Evolutionary conservation across 1,284 basidiomycete species (phyloP).

Genomic region (Cutaneotrichosporon spelunceum): DNA sequence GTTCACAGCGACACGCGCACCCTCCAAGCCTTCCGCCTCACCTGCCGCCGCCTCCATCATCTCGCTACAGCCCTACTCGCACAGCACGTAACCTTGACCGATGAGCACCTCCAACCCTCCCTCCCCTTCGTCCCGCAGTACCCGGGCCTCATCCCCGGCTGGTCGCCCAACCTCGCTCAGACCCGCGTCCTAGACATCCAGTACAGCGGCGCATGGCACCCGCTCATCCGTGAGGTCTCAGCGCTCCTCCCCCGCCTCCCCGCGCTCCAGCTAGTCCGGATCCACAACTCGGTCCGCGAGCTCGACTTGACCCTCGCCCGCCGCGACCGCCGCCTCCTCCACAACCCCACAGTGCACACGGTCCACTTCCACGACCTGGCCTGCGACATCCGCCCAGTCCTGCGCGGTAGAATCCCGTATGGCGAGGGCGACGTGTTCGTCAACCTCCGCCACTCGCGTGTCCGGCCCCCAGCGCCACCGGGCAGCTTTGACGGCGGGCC

Average conservation of each 20-base stretch:
- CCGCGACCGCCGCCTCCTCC: neutral
- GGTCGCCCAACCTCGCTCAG: neutral
- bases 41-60: neutral
- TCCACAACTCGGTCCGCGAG: neutral
- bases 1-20: neutral
- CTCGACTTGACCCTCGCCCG: neutral
- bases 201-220: neutral
- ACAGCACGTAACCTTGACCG: neutral
- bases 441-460: neutral
- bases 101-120: neutral
- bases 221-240: neutral
- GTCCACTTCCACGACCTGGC: slow-evolving; percentile 3
- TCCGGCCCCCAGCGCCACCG: neutral
- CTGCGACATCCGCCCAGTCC: neutral
- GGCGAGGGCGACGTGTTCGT: slow-evolving; percentile 4
- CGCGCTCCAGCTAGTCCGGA: neutral
- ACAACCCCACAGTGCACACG: neutral
- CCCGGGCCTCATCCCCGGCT: neutral
- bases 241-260: neutral
- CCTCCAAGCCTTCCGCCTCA: neutral
- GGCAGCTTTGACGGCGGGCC: neutral
- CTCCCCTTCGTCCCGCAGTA: neutral
- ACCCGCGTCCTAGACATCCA: slow-evolving; percentile 1
- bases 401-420: neutral
- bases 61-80: neutral